Evolutionary conservation across 306 rosid species (phyloP), one percentile per base, ranked within the genome.

Genomic region (Quillaja saponaria): DNA sequence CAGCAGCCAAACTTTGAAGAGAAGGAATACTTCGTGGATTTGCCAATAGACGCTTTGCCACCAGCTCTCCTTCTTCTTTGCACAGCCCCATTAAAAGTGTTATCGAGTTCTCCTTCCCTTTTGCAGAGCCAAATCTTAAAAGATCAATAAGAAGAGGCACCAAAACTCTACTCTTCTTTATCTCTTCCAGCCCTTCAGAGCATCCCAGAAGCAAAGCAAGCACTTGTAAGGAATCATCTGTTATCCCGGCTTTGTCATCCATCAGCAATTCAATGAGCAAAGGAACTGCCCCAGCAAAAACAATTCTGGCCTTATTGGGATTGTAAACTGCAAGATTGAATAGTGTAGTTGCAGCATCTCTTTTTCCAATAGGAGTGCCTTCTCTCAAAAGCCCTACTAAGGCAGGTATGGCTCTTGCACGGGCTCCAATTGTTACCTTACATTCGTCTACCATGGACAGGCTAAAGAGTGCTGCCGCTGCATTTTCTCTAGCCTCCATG

Each of bases 401-500:
- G 15, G 91, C 95, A 3, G 87, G 87, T 51, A 92, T 82, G 39
- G 94, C 85, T 60, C 73, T 82, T 7, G 88, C 80, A 1, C 62
- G 66, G 5, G 78, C 73, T 11, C 96, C 98, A 13, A 92, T 86
- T 3, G 75, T 76, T 31, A 82, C 81, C 61, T 88, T 92, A 64
- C 72, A 82, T 34, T 92, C 96, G 49, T 92, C 95, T 0, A 86
- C 65, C 79, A 88, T 88, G 3, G 90, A 73, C 66, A 92, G 73
- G 76, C 96, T 88, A 58, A 63, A 88, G 33, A 92, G 77, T 49
- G 94, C 61, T 31, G 98, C 95, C 6, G 96, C 98, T 4, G 96
- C 96, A 68, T 92, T 92, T 71, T 86, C 95, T 67, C 95, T 84
- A 34, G 96, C 92, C 60, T 82, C 98, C 96, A 79, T 86, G 1